Conservation (phyloP, 2,329 filamentous ascomycete genomes). For the Chaetomium sp. region DNA sequence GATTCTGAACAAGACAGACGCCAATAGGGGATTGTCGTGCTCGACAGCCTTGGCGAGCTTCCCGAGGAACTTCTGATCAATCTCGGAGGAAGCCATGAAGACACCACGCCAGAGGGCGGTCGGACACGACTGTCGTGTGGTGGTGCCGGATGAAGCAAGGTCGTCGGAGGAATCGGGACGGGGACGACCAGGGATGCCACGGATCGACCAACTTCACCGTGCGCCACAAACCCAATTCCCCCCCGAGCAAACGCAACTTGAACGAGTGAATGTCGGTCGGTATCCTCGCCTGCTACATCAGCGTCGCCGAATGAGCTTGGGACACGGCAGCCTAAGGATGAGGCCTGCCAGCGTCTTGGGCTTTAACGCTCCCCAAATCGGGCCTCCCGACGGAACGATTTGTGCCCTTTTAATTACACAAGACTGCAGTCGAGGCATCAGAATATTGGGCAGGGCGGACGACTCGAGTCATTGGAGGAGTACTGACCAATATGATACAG, state of each 20-base stretch:
- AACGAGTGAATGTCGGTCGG: conserved; percentile 29
- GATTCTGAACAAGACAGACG: conserved; percentile 83
- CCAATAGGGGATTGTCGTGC: conserved; percentile 75
- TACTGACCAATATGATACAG: conserved; percentile 50
- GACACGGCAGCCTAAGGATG: conserved; percentile 1
- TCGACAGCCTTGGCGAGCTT: conserved; percentile 80
- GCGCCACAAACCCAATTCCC: conserved; percentile 20
- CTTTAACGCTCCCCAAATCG: conserved; percentile 12
- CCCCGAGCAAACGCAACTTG: conserved; percentile 20
- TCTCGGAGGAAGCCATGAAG: conserved; percentile 90
- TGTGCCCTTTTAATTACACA: conserved; percentile 31
- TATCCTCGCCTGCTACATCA: conserved; percentile 27
- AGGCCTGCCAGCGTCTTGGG: conserved; percentile 36
- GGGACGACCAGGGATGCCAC: neutral
- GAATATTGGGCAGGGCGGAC: conserved; percentile 22
- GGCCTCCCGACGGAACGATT: conserved; percentile 11
- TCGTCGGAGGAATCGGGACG: neutral
- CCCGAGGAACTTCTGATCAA: conserved; percentile 96
- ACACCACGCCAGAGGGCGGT: conserved; percentile 10
- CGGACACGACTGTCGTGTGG: neutral
- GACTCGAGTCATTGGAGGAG: conserved; percentile 37
- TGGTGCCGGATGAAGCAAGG: neutral
- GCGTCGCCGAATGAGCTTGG: conserved; percentile 7
- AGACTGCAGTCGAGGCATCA: conserved; percentile 29
- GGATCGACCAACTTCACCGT: neutral